A percentile compares a stretch with the other conserved stretches of the same genome.
These are phyloP conservation scores for Phyllosticta citriasiana DNA, from an alignment of 2,329 filamentous ascomycete species.

Conservation along the genomic window DNA sequence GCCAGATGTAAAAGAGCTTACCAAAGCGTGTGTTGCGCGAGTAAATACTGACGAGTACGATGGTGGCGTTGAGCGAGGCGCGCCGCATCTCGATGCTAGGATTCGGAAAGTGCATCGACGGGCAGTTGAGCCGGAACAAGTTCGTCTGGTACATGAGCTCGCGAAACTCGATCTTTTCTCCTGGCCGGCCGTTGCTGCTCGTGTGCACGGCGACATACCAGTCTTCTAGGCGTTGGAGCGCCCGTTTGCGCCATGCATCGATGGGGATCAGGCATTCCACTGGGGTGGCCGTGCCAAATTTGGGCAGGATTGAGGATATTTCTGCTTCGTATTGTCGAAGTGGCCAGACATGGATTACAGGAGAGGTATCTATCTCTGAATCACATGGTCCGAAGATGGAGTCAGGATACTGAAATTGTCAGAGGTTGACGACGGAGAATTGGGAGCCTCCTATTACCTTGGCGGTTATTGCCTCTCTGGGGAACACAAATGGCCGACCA, in stretches of 20 bases:
- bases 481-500: slow-evolving; percentile 2
- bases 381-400: neutral
- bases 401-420: neutral
- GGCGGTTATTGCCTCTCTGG: neutral
- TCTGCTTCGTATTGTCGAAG: slow-evolving; percentile 7
- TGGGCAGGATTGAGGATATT: slow-evolving; percentile 1
- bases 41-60: slow-evolving; percentile 4
- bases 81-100: slow-evolving; percentile 5
- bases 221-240: slow-evolving; percentile 3
- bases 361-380: neutral
- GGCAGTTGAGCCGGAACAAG: slow-evolving; percentile 6
- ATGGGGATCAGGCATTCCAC: neutral
- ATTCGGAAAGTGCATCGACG: neutral
- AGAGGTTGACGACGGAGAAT: neutral
- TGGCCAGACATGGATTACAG: slow-evolving; percentile 4
- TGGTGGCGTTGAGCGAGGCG: slow-evolving; percentile 1
- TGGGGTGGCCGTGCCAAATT: neutral
- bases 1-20: slow-evolving; percentile 10
- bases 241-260: slow-evolving; percentile 4
- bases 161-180: slow-evolving; percentile 7
- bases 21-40: slow-evolving; percentile 3
- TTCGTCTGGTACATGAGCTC: slow-evolving; percentile 10
- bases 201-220: slow-evolving; percentile 7
- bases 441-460: neutral
- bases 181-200: slow-evolving; percentile 4